Percentiles rank a stretch among this genome's conserved stretches.
phyloP scores from a whole-genome alignment of 108 stramenopile genomes.

The Fragilariopsis cylindrus region DNA sequence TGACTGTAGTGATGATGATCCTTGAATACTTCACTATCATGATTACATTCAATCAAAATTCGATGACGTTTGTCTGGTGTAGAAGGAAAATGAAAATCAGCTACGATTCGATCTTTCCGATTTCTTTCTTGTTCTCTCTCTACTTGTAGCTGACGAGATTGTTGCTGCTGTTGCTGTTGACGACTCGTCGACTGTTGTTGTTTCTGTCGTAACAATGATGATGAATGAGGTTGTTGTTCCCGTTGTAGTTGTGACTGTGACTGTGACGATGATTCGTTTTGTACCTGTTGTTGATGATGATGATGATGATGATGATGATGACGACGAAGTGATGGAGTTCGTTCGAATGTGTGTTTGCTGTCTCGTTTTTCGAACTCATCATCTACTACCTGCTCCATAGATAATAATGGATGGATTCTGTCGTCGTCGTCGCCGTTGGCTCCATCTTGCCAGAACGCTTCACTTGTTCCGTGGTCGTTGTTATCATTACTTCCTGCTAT shows the following conservation, averaged over 20 bases:
- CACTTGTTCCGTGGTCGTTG: no score
- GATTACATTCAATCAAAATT: constrained; percentile 2
- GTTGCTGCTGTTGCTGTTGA: constrained; percentile 4
- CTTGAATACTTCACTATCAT: no score
- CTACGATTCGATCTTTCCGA: background rate
- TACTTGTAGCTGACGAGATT: background rate
- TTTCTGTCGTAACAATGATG: background rate
- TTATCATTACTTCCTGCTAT: no score
- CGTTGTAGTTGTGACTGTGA: background rate
- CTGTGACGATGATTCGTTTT: background rate
- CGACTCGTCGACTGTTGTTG: background rate
- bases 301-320: no score
- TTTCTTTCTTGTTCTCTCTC: background rate
- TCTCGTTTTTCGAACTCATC: no score
- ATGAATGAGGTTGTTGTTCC: background rate
- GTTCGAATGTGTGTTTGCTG: no score
- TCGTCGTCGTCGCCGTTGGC: no score
- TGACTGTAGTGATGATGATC: background rate
- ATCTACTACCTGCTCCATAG: no score
- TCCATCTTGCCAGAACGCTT: no score
- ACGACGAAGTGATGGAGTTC: no score
- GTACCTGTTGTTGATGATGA: background rate
- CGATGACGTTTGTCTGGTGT: constrained; percentile 1
- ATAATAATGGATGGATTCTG: no score
- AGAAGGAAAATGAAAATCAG: background rate